A percentile compares a stretch with the other conserved stretches of the same genome.
These are phyloP conservation scores for Prunus campanulata DNA, from an alignment of 306 rosid genomes.

Conservation along the genomic window DNA sequence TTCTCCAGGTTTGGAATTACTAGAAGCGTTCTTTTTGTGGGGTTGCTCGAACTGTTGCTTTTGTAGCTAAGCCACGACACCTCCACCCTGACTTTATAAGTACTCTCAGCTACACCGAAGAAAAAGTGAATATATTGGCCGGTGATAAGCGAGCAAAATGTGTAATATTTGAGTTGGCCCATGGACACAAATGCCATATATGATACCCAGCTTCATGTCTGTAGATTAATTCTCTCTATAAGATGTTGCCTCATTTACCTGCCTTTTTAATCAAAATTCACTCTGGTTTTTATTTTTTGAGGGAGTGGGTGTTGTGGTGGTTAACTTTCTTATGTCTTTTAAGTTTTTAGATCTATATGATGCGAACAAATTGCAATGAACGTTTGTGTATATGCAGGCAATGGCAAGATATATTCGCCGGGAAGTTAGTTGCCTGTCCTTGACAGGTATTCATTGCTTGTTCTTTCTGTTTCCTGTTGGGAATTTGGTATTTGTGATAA, in stretches of 20 bases:
- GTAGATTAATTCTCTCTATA: neutral
- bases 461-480: neutral
- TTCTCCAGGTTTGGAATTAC: constrained; percentile 12
- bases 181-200: neutral
- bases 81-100: neutral
- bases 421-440: constrained; percentile 76
- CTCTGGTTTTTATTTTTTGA: neutral
- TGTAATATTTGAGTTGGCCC: neutral
- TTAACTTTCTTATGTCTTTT: neutral
- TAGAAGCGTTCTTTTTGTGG: neutral
- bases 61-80: neutral
- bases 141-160: too few species aligned
- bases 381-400: constrained; percentile 48
- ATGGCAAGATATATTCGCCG: constrained; percentile 81
- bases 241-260: neutral
- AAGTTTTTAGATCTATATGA: neutral
- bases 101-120: constrained; percentile 3
- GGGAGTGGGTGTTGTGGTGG: neutral
- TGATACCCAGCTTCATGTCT: neutral
- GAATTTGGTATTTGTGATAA: neutral
- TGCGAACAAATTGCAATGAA: constrained; percentile 12
- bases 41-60: neutral
- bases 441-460: constrained; percentile 56
- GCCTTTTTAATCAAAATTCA: neutral
- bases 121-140: neutral